These are phyloP conservation scores for Syncephalastrum racemosum DNA, from an alignment of 371 early-diverging fungal genomes.

Conservation along the genomic window DNA sequence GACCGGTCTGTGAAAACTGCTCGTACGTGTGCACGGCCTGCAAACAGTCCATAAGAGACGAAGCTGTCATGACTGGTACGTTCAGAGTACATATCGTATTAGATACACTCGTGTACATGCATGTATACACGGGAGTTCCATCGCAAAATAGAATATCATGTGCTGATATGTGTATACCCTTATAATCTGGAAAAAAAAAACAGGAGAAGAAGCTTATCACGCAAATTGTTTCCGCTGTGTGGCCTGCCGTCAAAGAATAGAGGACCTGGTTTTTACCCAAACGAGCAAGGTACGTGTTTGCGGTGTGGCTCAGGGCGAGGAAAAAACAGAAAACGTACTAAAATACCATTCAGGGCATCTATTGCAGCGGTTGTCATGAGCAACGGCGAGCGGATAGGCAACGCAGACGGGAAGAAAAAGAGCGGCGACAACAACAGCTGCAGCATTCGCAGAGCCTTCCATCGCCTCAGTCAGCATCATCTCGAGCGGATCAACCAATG, in stretches of 20 bases:
- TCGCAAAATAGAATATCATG: too few relatives aligned
- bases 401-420: conserved; percentile 36
- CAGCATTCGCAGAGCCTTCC: neutral
- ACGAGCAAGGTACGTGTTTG: conserved; percentile 60
- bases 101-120: too few relatives aligned
- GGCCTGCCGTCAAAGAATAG: conserved; percentile 69
- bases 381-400: conserved; percentile 36
- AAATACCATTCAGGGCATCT: too few relatives aligned
- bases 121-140: too few relatives aligned
- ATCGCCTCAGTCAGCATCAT: conserved; percentile 5
- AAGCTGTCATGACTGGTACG: conserved; percentile 83
- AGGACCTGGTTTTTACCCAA: conserved; percentile 78
- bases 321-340: too few relatives aligned
- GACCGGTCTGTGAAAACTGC: conserved; percentile 83
- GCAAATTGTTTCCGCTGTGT: conserved; percentile 82
- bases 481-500: conserved; percentile 6
- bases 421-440: conserved; percentile 14
- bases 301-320: too few relatives aligned
- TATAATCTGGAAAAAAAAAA: neutral
- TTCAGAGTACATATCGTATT: too few relatives aligned
- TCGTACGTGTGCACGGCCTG: conserved; percentile 82
- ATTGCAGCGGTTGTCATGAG: conserved; percentile 27
- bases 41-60: conserved; percentile 77
- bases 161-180: too few relatives aligned
- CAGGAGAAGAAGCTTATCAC: conserved; percentile 84